Base-by-base conservation (phyloP, 495 filamentous ascomycete species). In the Eremomyces bilateralis region DNA sequence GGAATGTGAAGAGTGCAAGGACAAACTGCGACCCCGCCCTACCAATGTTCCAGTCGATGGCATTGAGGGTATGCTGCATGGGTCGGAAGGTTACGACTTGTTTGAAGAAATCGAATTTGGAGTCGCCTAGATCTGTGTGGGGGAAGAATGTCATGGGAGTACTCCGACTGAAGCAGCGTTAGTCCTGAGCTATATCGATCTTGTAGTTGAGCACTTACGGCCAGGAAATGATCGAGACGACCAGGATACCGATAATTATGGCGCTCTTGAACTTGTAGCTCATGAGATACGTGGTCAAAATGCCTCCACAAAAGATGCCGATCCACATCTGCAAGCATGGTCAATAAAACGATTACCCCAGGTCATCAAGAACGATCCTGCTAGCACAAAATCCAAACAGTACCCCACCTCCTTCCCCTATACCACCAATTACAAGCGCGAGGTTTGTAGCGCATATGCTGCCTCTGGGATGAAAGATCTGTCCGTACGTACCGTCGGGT, bases 141-240 rank as follows among this genome's bases (percentile, higher is more conserved):
- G 78, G 77, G 50, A 88, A 88, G 43, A 73, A 76, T 2, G 79
- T 81, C 31, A 88, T 71, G 0, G 64, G 48, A 2, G 77, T 82
- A 10, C 57, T 51, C 16, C 80, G 65, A 0, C 44, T 47, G 21
- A 0, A 20, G 4, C 1, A n/a, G 18, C 18, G 37, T 47, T 15
- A 43, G 37, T 21, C 12, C 15, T 15, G 4, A 13, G 35, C 29
- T 29, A 21, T 34, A 17, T 21, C 16, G 11, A 19, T 3, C n/a
- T 4, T 31, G 15, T 1, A 0, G 8, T 20, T 13, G 30, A 24
- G 15, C 3, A 41, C 44, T 43, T 38, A 47, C 42, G 80, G 80
- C 80, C 80, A 88, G 2, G 75, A 81, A 44, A 82, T 80, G 47
- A 84, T 73, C 20, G 74, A 79, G 15, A 88, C 79, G 20, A 88